Conservation (phyloP, 805 yeast species). For the Kazachstania psychrophila region DNA sequence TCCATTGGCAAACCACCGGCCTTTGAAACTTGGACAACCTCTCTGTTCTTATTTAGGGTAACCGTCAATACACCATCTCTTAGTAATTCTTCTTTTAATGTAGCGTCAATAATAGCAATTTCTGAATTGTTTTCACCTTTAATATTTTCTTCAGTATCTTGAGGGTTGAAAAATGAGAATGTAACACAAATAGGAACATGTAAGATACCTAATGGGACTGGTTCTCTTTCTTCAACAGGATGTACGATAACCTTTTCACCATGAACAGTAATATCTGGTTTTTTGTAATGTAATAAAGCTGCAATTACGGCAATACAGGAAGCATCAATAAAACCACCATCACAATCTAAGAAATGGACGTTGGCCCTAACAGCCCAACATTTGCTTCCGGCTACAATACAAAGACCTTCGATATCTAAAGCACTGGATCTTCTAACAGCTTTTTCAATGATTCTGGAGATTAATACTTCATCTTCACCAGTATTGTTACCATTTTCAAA, state of each 20-base stretch:
- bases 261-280: conserved; percentile 71
- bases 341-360: conserved; percentile 78
- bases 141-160: conserved; percentile 54
- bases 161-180: conserved; percentile 73
- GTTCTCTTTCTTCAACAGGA: conserved; percentile 68
- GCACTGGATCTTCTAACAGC: conserved; percentile 88
- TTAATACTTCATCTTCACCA: conserved; percentile 72
- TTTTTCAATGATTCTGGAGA: conserved; percentile 79
- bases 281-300: conserved; percentile 70
- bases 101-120: conserved; percentile 65
- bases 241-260: conserved; percentile 62
- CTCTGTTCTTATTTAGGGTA: conserved; percentile 82
- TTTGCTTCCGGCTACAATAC: conserved; percentile 82
- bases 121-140: conserved; percentile 57
- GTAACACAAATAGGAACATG: conserved; percentile 89
- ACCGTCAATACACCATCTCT: conserved; percentile 75
- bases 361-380: conserved; percentile 92
- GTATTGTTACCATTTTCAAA: conserved; percentile 64
- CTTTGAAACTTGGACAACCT: conserved; percentile 80
- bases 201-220: conserved; percentile 73
- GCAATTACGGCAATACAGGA: conserved; percentile 86
- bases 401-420: conserved; percentile 78
- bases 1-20: conserved; percentile 86
- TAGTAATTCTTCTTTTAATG: conserved; percentile 62
- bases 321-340: conserved; percentile 88